Base-by-base conservation (phyloP, 805 yeast species). In the Saturnispora kantuleensis region DNA sequence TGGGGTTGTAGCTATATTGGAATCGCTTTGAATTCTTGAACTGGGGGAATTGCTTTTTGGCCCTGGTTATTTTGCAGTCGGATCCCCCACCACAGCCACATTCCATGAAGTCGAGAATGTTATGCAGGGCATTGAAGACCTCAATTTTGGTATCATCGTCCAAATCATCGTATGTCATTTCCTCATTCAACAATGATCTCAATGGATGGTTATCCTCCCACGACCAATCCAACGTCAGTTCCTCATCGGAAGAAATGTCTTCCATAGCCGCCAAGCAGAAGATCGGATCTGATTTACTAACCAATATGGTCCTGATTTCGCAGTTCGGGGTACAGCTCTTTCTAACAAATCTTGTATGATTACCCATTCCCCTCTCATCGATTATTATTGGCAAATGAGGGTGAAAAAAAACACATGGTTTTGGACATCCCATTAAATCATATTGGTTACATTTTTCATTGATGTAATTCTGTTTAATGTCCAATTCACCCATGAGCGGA, bases 191-290 rank as follows among this genome's bases (percentile, higher is more conserved):
- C 44, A 83, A 63, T 50, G 71, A 70, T 43, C 67, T 64, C 33
- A 87, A 83, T 2, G 97, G 95, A 58, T 88, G 96, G 13, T 66
- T 50, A 3, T 63, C 57, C 56, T 88, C 95, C 95, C 96, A 90
- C 48, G 81, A 85, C 97, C 97, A 90, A 2, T 79, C 76, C 9
- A 87, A 61, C 0, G 89, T 73, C 16, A 90, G 62, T 56, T 89
- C 97, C 34, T 79, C 75, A n/a, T 78, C 87, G 9, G 70, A 61
- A 42, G 69, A 67, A 26, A 89, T 74, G 2, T 75, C 74, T 39
- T 67, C 71, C 1, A 70, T 60, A 0, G 96, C 75, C 28, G 67
- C 67, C 9, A 85, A 68, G 8, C 76, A 67, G 56, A 84, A 79
- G 44, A 70, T 73, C 40, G 73, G 62, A 31, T 47, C 51, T 0